These are phyloP conservation scores for Rhodosorus marinus DNA, from an alignment of 23 red algal genomes.

Conservation along the genomic window DNA sequence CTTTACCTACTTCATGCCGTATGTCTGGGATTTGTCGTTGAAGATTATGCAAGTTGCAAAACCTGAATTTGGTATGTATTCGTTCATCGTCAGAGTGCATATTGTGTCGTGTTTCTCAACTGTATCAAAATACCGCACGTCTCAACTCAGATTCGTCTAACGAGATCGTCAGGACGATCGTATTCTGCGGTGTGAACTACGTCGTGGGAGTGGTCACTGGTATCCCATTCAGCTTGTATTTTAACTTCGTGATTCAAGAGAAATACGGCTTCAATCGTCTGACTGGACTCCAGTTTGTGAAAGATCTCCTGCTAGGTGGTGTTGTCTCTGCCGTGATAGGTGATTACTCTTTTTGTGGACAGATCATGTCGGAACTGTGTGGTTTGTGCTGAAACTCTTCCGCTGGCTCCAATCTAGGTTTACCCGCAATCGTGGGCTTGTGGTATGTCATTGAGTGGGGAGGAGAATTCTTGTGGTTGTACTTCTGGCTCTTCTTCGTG, in stretches of 20 bases:
- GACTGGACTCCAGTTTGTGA: constrained; percentile 17
- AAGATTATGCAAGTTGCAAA: no score
- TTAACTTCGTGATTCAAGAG: constrained; percentile 53
- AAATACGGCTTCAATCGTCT: constrained; percentile 64
- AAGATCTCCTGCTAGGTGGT: constrained; percentile 17
- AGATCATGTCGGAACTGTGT: no score
- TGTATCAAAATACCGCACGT: no score
- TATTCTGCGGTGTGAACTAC: constrained; percentile 6
- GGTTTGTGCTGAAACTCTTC: no score
- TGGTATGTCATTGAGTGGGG: constrained; percentile 21
- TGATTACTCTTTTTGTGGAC: no score
- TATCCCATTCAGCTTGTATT: constrained; percentile 38
- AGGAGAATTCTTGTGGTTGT: neutral
- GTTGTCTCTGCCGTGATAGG: no score
- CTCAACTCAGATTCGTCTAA: neutral
- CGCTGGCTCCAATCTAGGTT: constrained; percentile 13
- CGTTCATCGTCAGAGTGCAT: no score
- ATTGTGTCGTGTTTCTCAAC: no score
- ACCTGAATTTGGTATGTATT: no score
- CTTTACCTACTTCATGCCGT: constrained; percentile 11
- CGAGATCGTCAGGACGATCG: constrained; percentile 17
- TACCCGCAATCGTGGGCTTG: constrained; percentile 10
- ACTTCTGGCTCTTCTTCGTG: constrained; percentile 29
- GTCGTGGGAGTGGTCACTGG: constrained; percentile 19
- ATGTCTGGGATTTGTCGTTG: constrained; percentile 27